Conservation (phyloP, 2,329 filamentous ascomycete species). For the Cercospora sp. region DNA sequence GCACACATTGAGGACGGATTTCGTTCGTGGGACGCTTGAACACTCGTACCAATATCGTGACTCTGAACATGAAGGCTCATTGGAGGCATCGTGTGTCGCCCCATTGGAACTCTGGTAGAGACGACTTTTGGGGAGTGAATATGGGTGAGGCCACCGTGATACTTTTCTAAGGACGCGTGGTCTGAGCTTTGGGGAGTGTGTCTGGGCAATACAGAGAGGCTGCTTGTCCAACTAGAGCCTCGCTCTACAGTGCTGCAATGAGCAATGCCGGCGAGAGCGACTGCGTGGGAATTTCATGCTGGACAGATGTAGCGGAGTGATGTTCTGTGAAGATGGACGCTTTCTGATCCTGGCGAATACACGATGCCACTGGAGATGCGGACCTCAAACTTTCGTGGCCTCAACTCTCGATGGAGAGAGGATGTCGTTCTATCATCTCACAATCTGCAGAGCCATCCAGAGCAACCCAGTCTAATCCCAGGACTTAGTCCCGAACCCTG, state of each 20-base stretch:
- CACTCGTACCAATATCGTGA: neutral
- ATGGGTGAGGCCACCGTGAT: neutral
- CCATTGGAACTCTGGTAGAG: neutral
- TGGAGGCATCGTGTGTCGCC: neutral
- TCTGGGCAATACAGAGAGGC: neutral
- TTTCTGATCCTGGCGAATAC: neutral
- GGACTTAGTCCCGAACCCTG: too few relatives aligned
- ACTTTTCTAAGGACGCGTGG: neutral
- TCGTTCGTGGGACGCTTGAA: neutral
- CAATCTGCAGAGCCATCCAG: neutral
- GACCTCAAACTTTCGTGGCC: neutral
- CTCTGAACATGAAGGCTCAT: neutral
- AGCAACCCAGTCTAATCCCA: too few relatives aligned
- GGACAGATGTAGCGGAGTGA: neutral
- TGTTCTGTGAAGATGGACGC: neutral
- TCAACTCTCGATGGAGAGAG: neutral
- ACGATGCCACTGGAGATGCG: too few relatives aligned
- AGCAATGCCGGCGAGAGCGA: too few relatives aligned
- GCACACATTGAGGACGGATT: neutral
- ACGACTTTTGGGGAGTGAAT: neutral
- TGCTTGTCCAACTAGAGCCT: fast-evolving
- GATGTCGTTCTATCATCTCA: neutral
- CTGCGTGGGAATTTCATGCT: neutral
- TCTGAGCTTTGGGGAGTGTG: neutral
- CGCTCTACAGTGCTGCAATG: too few relatives aligned